These are phyloP conservation scores for Thelephora terrestris DNA, from an alignment of 1,284 basidiomycete genomes.

Conservation along the genomic window DNA sequence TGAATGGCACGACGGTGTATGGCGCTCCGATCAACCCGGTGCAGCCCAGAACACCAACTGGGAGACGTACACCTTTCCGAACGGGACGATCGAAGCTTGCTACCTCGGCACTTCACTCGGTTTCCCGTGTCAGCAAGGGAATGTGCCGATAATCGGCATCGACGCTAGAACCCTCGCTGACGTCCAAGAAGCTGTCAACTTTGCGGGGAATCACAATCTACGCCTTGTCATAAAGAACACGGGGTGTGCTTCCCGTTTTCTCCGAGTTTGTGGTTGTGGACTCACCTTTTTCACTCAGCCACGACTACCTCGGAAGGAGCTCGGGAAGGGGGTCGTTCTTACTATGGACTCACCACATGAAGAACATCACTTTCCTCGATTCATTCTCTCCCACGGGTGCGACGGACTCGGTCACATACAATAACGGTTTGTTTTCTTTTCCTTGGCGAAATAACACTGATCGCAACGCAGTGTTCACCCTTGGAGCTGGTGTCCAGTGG, in stretches of 20 bases:
- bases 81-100: constrained; percentile 31
- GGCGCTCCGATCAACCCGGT: constrained; percentile 31
- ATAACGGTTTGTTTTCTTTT: constrained; percentile 9
- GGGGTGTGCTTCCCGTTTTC: constrained; percentile 20
- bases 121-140: constrained; percentile 28
- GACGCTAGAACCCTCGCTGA: constrained; percentile 27
- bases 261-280: too few species aligned
- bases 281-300: constrained; percentile 7
- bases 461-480: constrained; percentile 23
- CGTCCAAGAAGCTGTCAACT: constrained; percentile 31
- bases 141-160: constrained; percentile 32
- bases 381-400: constrained; percentile 14
- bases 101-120: constrained; percentile 30
- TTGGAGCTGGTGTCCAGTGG: constrained; percentile 37
- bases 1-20: constrained; percentile 24
- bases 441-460: background rate
- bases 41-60: constrained; percentile 30
- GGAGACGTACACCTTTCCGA: constrained; percentile 28
- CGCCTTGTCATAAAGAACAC: constrained; percentile 38
- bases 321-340: constrained; percentile 14
- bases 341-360: constrained; percentile 18
- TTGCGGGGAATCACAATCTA: constrained; percentile 29
- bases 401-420: constrained; percentile 8
- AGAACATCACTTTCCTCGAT: constrained; percentile 15
- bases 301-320: constrained; percentile 17